Evolutionary conservation across 345 rosid species (phyloP).

Genomic region (Corchorus capsularis): DNA sequence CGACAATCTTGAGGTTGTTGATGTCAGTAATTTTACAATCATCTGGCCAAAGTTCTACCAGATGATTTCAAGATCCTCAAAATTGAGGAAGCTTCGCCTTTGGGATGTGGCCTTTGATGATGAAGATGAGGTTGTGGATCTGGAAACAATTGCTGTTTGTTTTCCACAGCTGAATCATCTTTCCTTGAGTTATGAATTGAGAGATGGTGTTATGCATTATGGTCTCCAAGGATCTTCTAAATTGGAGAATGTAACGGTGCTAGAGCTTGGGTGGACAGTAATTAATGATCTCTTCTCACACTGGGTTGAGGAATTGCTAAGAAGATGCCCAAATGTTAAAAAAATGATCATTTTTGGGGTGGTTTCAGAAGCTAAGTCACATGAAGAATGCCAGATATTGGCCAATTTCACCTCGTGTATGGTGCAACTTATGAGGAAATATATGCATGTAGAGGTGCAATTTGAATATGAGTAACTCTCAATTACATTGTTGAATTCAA

Average conservation of each 20-base stretch:
- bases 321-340: conserved; percentile 67
- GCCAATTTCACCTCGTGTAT: conserved; percentile 70
- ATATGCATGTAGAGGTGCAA: conserved; percentile 68
- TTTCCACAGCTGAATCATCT: conserved; percentile 73
- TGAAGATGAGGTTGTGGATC: conserved; percentile 57
- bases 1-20: conserved; percentile 70
- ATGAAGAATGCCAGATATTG: conserved; percentile 63
- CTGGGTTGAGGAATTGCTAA: conserved; percentile 67
- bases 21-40: conserved; percentile 71
- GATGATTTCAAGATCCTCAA: conserved; percentile 74
- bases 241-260: conserved; percentile 55
- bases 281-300: conserved; percentile 59
- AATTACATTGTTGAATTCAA: conserved; percentile 21
- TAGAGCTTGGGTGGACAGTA: conserved; percentile 82
- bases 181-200: conserved; percentile 66
- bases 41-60: conserved; percentile 76
- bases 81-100: conserved; percentile 68
- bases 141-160: conserved; percentile 68
- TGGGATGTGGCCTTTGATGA: conserved; percentile 82
- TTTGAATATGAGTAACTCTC: conserved; percentile 56
- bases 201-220: conserved; percentile 59
- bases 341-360: conserved; percentile 66
- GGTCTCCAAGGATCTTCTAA: conserved; percentile 56
- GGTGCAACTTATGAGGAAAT: conserved; percentile 78
- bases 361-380: conserved; percentile 70